Percentiles rank a stretch among this genome's conserved stretches.
Conservation (phyloP, 345 rosid genomes). For the Syzygium jambos region DNA sequence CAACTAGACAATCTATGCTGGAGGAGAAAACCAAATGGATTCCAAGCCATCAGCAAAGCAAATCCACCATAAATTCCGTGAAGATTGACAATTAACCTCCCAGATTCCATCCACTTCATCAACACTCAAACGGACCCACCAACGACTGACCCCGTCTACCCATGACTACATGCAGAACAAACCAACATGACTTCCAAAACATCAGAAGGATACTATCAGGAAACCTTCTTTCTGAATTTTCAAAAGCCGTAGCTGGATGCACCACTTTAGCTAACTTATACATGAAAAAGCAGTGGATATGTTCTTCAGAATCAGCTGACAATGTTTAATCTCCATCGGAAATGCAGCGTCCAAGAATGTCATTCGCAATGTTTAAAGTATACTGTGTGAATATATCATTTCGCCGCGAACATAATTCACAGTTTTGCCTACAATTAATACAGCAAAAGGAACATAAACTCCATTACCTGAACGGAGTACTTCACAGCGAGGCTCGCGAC, state of each 20-base stretch:
- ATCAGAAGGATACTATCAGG: not conserved
- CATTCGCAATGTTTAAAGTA: not conserved
- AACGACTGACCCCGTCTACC: not conserved
- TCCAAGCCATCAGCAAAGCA: not conserved
- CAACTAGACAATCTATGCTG: not conserved
- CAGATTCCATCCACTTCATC: not conserved
- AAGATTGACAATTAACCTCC: not conserved
- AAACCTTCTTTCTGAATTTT: not conserved
- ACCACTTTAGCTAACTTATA: not conserved
- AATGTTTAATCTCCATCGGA: not conserved
- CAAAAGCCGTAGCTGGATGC: not conserved
- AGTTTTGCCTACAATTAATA: not conserved
- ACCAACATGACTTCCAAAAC: not conserved
- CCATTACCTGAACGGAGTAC: constrained; percentile 75
- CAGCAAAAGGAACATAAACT: not conserved
- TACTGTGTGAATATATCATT: not conserved
- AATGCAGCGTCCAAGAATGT: not conserved
- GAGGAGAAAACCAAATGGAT: not conserved
- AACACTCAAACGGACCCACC: not conserved
- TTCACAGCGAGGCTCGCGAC: constrained; percentile 78
- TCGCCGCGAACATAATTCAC: not conserved
- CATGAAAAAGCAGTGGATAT: not conserved
- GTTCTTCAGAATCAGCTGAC: not conserved
- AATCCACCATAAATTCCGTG: not conserved
- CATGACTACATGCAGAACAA: not conserved